These are phyloP conservation scores for Acer negundo DNA, from an alignment of 345 rosid genomes.

Conservation along the genomic window DNA sequence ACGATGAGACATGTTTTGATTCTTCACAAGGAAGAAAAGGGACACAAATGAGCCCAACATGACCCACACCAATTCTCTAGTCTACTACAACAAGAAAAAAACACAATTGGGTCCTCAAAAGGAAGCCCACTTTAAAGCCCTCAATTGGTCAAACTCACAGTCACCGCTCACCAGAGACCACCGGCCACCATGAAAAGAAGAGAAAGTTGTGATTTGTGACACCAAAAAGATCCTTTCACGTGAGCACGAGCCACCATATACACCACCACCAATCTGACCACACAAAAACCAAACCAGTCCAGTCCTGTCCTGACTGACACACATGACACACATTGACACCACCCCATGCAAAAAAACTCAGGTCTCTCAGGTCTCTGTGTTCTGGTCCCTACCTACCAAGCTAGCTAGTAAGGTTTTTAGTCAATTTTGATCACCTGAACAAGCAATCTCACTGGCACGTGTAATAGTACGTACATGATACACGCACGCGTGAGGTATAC, in stretches of 20 bases:
- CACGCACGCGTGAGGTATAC: conserved; percentile 26
- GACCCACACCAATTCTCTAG: conserved; percentile 2
- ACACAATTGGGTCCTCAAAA: conserved; percentile 10
- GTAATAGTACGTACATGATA: conserved; percentile 14
- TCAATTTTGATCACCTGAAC: conserved; percentile 15
- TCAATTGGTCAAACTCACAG: conserved; percentile 11
- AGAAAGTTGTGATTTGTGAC: conserved; percentile 28
- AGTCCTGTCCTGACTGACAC: conserved; percentile 26
- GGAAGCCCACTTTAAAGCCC: conserved; percentile 17
- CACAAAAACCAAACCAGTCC: too few relatives aligned
- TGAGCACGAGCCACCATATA: conserved; percentile 31
- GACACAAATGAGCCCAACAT: conserved; percentile 9
- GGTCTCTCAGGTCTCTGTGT: too few relatives aligned
- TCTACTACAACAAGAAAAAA: not conserved
- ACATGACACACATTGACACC: conserved; percentile 8
- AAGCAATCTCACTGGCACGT: conserved; percentile 28
- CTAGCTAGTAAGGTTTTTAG: not conserved
- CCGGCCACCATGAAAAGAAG: conserved; percentile 38
- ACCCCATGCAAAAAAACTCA: not conserved
- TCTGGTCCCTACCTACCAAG: not conserved
- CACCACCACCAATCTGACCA: conserved; percentile 22
- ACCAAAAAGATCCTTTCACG: conserved; percentile 33
- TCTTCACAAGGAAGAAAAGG: conserved; percentile 4
- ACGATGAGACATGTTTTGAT: too few relatives aligned
- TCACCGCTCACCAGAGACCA: not conserved